Percentiles rank a stretch among this genome's conserved stretches.
phyloP scores from a whole-genome alignment of 78 protist species.

The Cavenderia fasciculata region DNA sequence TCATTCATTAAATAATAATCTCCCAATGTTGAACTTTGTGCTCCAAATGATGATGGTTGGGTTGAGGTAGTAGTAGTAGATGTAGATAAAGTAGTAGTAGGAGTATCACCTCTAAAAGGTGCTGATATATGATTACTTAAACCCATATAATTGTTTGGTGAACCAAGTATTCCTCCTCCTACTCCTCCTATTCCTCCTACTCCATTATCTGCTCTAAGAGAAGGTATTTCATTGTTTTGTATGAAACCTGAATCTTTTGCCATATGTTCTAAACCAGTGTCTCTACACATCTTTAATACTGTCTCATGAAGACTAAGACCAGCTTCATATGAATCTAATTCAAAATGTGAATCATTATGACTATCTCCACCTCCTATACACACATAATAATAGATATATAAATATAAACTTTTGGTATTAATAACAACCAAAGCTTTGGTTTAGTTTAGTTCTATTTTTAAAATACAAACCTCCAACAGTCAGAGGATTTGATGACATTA shows the following conservation, averaged over 20 bases:
- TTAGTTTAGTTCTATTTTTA: too few relatives aligned
- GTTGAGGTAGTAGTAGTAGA: background rate
- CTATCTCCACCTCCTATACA: background rate
- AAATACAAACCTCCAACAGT: too few relatives aligned
- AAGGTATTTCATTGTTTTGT: background rate
- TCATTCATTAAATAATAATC: constrained; percentile 18
- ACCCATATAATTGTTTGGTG: too few relatives aligned
- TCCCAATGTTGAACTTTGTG: background rate
- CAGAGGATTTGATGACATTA: too few relatives aligned
- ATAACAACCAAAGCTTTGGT: too few relatives aligned
- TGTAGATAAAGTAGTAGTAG: too few relatives aligned
- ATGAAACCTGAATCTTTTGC: constrained; percentile 49
- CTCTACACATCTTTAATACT: constrained; percentile 18
- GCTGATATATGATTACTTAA: too few relatives aligned
- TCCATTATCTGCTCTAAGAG: background rate
- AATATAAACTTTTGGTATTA: too few relatives aligned
- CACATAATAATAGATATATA: background rate
- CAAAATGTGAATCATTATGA: background rate
- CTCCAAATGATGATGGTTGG: background rate
- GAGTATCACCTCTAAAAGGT: too few relatives aligned
- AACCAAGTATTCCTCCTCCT: too few relatives aligned
- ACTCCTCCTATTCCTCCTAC: too few relatives aligned
- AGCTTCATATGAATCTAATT: background rate
- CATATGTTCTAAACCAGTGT: constrained; percentile 39
- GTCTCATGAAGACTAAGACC: background rate